Percentiles rank a stretch among this genome's conserved stretches.
Conservation (phyloP, 2,329 filamentous ascomycete genomes). For the Aschersonia sp. region DNA sequence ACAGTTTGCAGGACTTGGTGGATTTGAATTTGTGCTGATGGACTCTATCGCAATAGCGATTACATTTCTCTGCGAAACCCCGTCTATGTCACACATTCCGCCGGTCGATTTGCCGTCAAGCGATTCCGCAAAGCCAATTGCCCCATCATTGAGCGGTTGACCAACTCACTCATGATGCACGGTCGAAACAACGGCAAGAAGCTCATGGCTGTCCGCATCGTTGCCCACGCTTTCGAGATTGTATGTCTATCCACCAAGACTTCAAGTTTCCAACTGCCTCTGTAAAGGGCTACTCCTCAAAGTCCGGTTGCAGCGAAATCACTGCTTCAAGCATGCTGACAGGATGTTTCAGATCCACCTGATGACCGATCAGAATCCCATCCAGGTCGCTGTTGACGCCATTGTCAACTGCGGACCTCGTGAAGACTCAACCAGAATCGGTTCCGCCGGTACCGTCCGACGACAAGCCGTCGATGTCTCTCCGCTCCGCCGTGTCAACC, state of each 20-base stretch:
- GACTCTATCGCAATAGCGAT: constrained; percentile 48
- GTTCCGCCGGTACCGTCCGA: constrained; percentile 98
- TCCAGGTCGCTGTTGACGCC: constrained; percentile 98
- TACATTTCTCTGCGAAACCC: constrained; percentile 99
- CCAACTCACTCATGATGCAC: constrained; percentile 99
- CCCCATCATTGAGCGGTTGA: constrained; percentile 99
- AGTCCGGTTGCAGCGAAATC: no score
- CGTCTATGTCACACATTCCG: constrained; percentile 98
- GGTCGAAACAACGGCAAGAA: constrained; percentile 99
- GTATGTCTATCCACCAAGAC: constrained; percentile 42
- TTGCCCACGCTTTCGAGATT: constrained; percentile 98
- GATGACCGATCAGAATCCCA: constrained; percentile 99
- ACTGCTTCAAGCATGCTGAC: no score
- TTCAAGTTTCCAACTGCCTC: no score
- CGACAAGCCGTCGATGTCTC: constrained; percentile 99
- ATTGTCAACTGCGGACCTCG: constrained; percentile 99
- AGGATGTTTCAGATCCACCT: constrained; percentile 67
- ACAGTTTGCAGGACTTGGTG: background rate
- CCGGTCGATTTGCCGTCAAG: constrained; percentile 97
- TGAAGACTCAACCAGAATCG: constrained; percentile 99
- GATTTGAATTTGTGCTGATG: constrained; percentile 14
- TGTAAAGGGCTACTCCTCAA: no score
- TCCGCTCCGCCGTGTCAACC: constrained; percentile 98
- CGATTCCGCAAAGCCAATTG: constrained; percentile 99
- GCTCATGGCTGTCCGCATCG: constrained; percentile 99